Conservation (phyloP, 352 stramenopile genomes). For the Phytophthora brassicae region DNA sequence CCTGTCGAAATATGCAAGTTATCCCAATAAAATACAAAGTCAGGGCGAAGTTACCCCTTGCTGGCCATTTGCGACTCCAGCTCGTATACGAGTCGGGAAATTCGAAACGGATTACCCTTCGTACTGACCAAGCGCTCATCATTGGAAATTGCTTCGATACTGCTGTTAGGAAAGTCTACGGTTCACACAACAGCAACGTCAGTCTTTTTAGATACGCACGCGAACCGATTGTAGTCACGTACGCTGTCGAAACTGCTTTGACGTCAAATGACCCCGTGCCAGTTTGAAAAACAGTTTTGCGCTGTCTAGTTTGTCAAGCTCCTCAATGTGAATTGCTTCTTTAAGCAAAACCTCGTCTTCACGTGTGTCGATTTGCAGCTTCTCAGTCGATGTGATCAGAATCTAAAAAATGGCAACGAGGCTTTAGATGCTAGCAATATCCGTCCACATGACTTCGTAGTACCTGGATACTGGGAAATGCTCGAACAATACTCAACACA, state of each 20-base stretch:
- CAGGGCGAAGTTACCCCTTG: neutral
- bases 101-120: conserved; percentile 37
- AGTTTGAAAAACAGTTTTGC: conserved; percentile 53
- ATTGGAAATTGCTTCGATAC: conserved; percentile 33
- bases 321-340: conserved; percentile 35
- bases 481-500: conserved; percentile 39
- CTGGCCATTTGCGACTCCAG: conserved; percentile 22
- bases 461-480: conserved; percentile 51
- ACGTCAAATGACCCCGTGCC: conserved; percentile 39
- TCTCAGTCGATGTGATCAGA: conserved; percentile 37
- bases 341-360: conserved; percentile 15
- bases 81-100: conserved; percentile 35
- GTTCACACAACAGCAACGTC: neutral
- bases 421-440: neutral
- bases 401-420: conserved; percentile 24
- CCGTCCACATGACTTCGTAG: neutral
- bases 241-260: conserved; percentile 42
- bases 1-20: conserved; percentile 13
- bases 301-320: conserved; percentile 42
- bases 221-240: conserved; percentile 12
- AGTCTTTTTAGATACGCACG: neutral
- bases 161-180: conserved; percentile 32
- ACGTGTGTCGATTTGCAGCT: conserved; percentile 25
- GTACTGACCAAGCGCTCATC: conserved; percentile 28
- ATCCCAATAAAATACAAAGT: conserved; percentile 22